Base-by-base conservation (phyloP, 75 land plant species). In the Gnetum montanum region DNA sequence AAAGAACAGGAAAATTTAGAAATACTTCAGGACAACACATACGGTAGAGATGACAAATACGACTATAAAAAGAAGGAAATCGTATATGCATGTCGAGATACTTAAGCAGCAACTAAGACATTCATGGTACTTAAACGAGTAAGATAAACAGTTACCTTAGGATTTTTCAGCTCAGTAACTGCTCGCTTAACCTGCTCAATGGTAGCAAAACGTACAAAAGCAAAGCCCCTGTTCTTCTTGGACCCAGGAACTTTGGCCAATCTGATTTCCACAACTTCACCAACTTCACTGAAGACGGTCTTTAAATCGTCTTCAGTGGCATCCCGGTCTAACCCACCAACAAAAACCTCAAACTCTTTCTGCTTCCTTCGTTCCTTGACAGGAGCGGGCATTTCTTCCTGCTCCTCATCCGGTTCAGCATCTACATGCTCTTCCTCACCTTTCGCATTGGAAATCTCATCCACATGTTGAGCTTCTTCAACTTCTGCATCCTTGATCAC, bases 311-410 rank as follows among this genome's bases (percentile, higher is more conserved):
- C 76, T 37, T 77, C 80, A 5, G 50, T 52, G 3, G 76, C 70
- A 20, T 77, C 76, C 58, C 68, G 72, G 49, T 72, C 75, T 16
- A 77, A 58, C 4, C 80, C 80, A n/a, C 80, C 80, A 0, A 77
- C 76, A 55, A 77, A 77, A 19, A 77, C 76, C 57, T 77, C 80
- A 37, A 73, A 57, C 20, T 74, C 65, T 23, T 71, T 76, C 38
- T 60, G 74, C 70, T 62, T 71, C 31, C 60, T 61, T 47, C 75
- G 56, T 49, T 75, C 78, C 13, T 54, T 57, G 16, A 65, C 62
- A 25, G 69, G 70, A 5, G 43, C 64, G 15, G 28, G 43, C 23
- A 65, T 63, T 43, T 60, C 59, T 12, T 23, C 50, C 2, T 23
- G 50, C 16, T 37, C 49, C 10, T 41, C 46, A 25, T 23, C 46